Evolutionary conservation across 495 filamentous ascomycete genomes (phyloP).

Genomic region (Geoglossum glabrum): DNA sequence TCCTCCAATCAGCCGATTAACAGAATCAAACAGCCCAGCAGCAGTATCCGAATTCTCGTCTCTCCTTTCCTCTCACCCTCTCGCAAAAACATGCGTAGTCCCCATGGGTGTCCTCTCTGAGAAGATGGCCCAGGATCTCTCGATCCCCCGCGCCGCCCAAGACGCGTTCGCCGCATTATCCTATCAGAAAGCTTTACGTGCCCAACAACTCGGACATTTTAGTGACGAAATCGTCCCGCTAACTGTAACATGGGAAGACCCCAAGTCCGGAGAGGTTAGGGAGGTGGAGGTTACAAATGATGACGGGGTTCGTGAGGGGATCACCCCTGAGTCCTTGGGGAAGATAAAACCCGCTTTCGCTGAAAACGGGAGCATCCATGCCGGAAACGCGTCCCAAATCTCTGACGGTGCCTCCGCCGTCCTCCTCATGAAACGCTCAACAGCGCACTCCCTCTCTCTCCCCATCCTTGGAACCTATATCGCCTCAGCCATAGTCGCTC

Average conservation of each 20-base stretch:
- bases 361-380: constrained; percentile 84
- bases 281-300: constrained; percentile 67
- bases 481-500: constrained; percentile 63
- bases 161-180: constrained; percentile 78
- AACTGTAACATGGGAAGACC: constrained; percentile 65
- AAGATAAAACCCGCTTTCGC: constrained; percentile 88
- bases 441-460: constrained; percentile 73
- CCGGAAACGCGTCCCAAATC: constrained; percentile 89
- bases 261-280: constrained; percentile 75
- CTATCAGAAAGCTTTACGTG: constrained; percentile 73
- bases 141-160: constrained; percentile 50
- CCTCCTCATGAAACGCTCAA: constrained; percentile 84
- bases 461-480: constrained; percentile 82
- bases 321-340: constrained; percentile 64
- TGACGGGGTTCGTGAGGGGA: constrained; percentile 70
- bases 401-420: constrained; percentile 92
- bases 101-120: constrained; percentile 93
- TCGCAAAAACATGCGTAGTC: constrained; percentile 90
- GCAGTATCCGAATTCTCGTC: constrained; percentile 92
- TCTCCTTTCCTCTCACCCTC: constrained; percentile 61
- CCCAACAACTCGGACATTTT: constrained; percentile 78
- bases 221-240: constrained; percentile 81
- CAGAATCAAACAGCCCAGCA: constrained; percentile 39
- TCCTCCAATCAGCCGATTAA: not conserved
- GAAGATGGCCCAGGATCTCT: constrained; percentile 74